Evolutionary conservation across 495 filamentous ascomycete genomes (phyloP).

Genomic region (Xylaria flabelliformis): DNA sequence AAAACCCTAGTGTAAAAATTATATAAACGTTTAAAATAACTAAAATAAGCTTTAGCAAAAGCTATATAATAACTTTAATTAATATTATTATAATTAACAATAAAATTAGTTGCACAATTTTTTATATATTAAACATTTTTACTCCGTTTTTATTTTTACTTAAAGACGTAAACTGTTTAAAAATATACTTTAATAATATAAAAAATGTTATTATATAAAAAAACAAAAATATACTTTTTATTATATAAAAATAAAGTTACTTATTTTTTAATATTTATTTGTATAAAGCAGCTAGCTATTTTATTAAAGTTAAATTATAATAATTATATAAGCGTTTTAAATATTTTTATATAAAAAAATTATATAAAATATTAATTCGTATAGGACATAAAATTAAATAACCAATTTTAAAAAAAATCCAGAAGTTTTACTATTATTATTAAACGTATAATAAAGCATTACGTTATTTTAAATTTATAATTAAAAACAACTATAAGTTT

Average conservation of each 20-base stretch:
- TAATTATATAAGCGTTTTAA: no score
- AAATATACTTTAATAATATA: background rate
- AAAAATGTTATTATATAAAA: conserved; percentile 9
- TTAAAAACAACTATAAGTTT: background rate
- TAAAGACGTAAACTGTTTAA: background rate
- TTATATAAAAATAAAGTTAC: background rate
- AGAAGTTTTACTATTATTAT: background rate
- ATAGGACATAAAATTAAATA: background rate
- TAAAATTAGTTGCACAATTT: background rate
- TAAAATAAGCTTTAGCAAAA: background rate
- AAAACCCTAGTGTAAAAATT: background rate
- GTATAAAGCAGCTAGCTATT: background rate
- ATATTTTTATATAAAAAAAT: no score
- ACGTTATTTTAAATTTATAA: no score
- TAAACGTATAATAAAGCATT: background rate
- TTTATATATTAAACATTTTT: background rate
- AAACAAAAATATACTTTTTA: background rate
- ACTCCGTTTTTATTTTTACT: background rate
- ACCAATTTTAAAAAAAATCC: no score
- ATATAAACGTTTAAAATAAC: background rate
- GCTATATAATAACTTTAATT: background rate
- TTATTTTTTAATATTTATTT: background rate
- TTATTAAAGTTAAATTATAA: no score
- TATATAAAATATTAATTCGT: no score
- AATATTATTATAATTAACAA: background rate